Base-by-base conservation (phyloP, 768 basidiomycete genomes). In the Chalciporus piperatus region DNA sequence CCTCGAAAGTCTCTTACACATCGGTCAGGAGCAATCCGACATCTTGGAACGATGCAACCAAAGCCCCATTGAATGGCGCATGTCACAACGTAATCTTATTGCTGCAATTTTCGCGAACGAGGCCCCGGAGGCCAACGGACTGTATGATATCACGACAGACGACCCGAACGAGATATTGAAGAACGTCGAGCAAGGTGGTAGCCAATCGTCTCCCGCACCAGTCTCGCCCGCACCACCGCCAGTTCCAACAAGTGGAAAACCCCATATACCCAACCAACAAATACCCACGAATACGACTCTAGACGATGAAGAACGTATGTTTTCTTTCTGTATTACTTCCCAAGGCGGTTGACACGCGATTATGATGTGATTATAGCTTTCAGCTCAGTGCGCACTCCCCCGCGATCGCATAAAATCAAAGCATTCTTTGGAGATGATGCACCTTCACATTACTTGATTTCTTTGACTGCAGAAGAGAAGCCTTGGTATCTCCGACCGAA, bases 401-500 rank as follows among this genome's bases (percentile, higher is more conserved):
- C 60, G 3, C 57, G 68, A 49, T 46, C 57, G 2, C 51, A 68
- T 39, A 83, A 83, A 59, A 72, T 83, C 47, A 67, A 68, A 45
- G 76, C 76, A 56, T 63, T 82, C 41, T 72, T 84, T 55, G 83
- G 83, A 7, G 69, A 72, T 8, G 80, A 81, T 33, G 75, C 74
- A 9, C 80, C 81, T 0, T 64, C 65, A 19, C 68, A 73, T 44
- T 74, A 75, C 55, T 58, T 80, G 41, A 67, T 67, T 28, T 69
- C 67, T 41, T 57, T 73, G 41, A 70, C 69, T 25, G 72, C 75
- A 2, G 72, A 73, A 39, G 52, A 72, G 44, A 74, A 76, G 54
- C 81, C 86, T 13, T 82, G 78, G 79, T 87, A 82, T 59, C 72
- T 89, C 30, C 76, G 76, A 1, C 74, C 77, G 20, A 79, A 78